Evolutionary conservation across 1,284 basidiomycete genomes (phyloP).

Genomic region (Baeospora myosura): DNA sequence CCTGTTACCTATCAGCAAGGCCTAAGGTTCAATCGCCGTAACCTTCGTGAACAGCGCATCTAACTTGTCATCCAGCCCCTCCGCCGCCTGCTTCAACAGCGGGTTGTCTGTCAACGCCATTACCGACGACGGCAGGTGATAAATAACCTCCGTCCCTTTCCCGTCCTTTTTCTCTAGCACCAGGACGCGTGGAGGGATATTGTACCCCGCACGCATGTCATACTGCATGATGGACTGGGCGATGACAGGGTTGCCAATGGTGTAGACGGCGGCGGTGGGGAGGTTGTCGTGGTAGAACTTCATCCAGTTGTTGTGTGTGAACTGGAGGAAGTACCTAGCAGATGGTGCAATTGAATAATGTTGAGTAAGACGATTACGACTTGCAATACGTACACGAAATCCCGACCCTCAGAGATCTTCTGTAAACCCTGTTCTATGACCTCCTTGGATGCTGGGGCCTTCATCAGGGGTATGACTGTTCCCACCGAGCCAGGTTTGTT

Average conservation of each 20-base stretch:
- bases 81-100: constrained; percentile 28
- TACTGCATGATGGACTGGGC: constrained; percentile 40
- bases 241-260: constrained; percentile 47
- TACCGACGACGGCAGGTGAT: constrained; percentile 42
- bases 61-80: constrained; percentile 37
- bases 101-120: constrained; percentile 23
- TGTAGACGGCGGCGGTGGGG: constrained; percentile 35
- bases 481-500: constrained; percentile 30
- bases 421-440: constrained; percentile 30
- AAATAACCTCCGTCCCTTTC: constrained; percentile 35
- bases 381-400: constrained; percentile 35
- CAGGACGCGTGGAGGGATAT: constrained; percentile 43
- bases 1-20: no score
- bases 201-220: constrained; percentile 35
- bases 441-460: constrained; percentile 24
- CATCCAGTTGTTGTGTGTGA: constrained; percentile 36
- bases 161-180: constrained; percentile 34
- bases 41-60: constrained; percentile 33
- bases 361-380: constrained; percentile 1
- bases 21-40: no score
- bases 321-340: constrained; percentile 37
- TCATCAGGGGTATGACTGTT: constrained; percentile 22
- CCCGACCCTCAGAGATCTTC: constrained; percentile 25
- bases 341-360: neutral
- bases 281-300: constrained; percentile 24